Evolutionary conservation across 106 monocot species (phyloP).

Genomic region (Dendrobium catenatum): DNA sequence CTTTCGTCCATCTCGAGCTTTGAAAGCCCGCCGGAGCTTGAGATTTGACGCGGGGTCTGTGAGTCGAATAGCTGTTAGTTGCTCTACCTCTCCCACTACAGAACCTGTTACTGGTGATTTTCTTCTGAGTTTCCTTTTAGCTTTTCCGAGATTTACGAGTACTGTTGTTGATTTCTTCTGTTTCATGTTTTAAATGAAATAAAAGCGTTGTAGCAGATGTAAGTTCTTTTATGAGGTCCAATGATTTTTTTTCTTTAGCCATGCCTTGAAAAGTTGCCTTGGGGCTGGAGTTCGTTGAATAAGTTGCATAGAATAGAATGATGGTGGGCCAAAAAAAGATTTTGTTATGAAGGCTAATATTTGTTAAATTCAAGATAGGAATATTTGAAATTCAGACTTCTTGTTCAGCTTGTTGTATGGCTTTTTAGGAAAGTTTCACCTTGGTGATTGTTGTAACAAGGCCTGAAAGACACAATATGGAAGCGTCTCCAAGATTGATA

Average conservation of each 20-base stretch:
- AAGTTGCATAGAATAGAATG: neutral
- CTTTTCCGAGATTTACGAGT: neutral
- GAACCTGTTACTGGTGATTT: slow-evolving; percentile 41
- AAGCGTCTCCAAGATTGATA: too few relatives aligned
- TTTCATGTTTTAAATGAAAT: neutral
- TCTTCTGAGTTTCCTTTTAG: neutral
- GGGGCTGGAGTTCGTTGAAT: neutral
- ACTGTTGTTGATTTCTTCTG: neutral
- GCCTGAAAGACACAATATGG: too few relatives aligned
- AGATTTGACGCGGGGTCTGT: neutral
- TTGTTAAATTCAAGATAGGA: neutral
- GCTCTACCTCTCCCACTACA: slow-evolving; percentile 38
- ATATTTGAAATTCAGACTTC: neutral
- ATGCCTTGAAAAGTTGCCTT: neutral
- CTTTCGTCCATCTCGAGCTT: slow-evolving; percentile 3
- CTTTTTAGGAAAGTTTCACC: neutral
- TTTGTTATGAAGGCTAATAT: neutral
- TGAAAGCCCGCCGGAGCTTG: neutral
- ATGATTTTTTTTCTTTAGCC: neutral
- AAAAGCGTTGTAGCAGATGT: neutral
- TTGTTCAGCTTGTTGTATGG: neutral
- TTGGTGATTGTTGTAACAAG: too few relatives aligned
- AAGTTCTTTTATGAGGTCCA: neutral
- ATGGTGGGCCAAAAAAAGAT: neutral
- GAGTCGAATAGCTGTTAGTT: slow-evolving; percentile 15